Conservation (phyloP, 257 asterid species). For the Cynanchum wilfordii region DNA sequence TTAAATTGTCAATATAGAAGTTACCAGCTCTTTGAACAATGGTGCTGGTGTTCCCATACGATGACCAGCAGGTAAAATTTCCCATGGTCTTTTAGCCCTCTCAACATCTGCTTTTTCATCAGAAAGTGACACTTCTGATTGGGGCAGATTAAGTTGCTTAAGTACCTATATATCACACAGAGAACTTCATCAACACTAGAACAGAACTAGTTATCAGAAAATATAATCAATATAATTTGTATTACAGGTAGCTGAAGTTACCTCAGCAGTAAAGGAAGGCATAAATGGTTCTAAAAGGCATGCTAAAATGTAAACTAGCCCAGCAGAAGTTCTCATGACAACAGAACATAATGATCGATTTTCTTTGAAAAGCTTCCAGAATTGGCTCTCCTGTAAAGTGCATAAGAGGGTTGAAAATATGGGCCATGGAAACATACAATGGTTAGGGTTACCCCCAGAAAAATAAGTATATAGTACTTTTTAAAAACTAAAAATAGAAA, state of each 20-base stretch:
- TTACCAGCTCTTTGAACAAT: conserved; percentile 80
- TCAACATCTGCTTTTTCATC: conserved; percentile 66
- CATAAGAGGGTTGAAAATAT: neutral
- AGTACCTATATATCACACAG: conserved; percentile 47
- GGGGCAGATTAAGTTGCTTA: conserved; percentile 92
- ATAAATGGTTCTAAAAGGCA: conserved; percentile 90
- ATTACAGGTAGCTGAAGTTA: conserved; percentile 24
- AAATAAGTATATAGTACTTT: too few species aligned
- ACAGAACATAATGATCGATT: conserved; percentile 59
- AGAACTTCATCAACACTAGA: conserved; percentile 8
- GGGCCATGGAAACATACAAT: too few species aligned
- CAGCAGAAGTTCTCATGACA: conserved; percentile 85
- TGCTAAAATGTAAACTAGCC: conserved; percentile 90
- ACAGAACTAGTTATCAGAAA: conserved; percentile 7
- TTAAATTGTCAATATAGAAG: neutral
- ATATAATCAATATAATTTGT: neutral
- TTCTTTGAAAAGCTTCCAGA: conserved; percentile 98
- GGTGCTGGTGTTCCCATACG: conserved; percentile 81
- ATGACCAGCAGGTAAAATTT: conserved; percentile 74
- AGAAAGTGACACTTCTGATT: conserved; percentile 53
- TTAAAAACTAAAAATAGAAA: too few species aligned
- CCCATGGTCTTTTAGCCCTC: conserved; percentile 83
- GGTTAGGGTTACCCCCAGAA: too few species aligned
- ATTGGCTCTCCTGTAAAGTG: conserved; percentile 62
- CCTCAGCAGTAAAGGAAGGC: conserved; percentile 91